Base-by-base conservation (phyloP, 2,329 filamentous ascomycete genomes). In the Pestalotiopsis sp. region DNA sequence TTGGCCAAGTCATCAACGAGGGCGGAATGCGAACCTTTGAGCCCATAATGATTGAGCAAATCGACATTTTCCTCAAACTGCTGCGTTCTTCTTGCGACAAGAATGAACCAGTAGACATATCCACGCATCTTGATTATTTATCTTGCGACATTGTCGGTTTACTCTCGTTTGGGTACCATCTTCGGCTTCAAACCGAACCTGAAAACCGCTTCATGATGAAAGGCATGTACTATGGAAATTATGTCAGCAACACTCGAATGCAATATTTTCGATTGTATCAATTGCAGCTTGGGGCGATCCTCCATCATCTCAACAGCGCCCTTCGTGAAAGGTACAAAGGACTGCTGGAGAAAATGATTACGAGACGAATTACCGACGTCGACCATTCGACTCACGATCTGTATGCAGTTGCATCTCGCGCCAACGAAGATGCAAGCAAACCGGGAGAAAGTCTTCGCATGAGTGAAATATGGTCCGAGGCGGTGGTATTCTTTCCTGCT, bases 81-180 rank as follows among this genome's bases (percentile, higher is more conserved):
- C 20, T 69, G 23, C 66, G 63, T 41, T 52, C 66, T 31, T 68
- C 70, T 2, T 67, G 61, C 27, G 41, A 23, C 23, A 52, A 40
- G 14, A 66, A 65, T 13, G 40, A 68, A n/a, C 60, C 68, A 3
- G 69, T 74, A 9, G 70, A 74, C 49, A 70, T 74, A 67, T 67
- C 71, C 5, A 61, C 52, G 14, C 61, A 61, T 13, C 64, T 64
- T 38, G 66, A 69, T 27, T 66, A 67, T 27, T 58, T 73, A 31
- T 62, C 67, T 6, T 69, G 70, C 62, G 73, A 74, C 45, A 67
- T 74, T n/a, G 68, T 74, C 17, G 71, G 69, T n/a, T 56, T 70
- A 2, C 69, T 74, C 3, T 71, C 73, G 17, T 73, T 74, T 52
- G 73, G 73, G 5, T 73, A 69, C 36, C 31, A 60, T 23, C 65